Percentiles rank a stretch among this genome's conserved stretches.
Conservation (phyloP, 805 yeast species). For the Teunomyces cretensis region DNA sequence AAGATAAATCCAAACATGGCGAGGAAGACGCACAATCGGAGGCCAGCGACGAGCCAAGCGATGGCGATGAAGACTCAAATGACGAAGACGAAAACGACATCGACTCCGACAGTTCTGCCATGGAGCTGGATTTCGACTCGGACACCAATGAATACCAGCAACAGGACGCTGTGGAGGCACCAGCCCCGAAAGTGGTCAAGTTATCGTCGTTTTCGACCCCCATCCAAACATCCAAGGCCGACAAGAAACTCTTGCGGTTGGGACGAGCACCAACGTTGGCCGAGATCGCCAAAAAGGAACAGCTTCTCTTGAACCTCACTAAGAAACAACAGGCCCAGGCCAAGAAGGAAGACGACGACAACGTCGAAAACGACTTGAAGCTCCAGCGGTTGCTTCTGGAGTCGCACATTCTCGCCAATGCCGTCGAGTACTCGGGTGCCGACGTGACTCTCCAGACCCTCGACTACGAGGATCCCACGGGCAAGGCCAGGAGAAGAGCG, state of each 20-base stretch:
- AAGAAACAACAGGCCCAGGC: slow-evolving; percentile 36
- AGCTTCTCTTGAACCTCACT: slow-evolving; percentile 23
- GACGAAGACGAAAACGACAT: slow-evolving; percentile 18
- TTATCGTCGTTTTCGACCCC: slow-evolving; percentile 31
- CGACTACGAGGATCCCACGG: slow-evolving; percentile 61
- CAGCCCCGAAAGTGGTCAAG: slow-evolving; percentile 49
- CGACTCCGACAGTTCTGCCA: not conserved
- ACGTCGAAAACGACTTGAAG: slow-evolving; percentile 68
- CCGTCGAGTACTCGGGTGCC: slow-evolving; percentile 58
- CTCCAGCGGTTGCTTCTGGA: slow-evolving; percentile 68
- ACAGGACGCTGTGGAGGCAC: slow-evolving; percentile 12
- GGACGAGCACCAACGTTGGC: slow-evolving; percentile 59
- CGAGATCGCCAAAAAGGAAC: slow-evolving; percentile 28
- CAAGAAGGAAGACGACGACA: slow-evolving; percentile 45
- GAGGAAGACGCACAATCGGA: no score
- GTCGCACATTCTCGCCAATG: slow-evolving; percentile 60
- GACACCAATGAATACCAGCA: no score
- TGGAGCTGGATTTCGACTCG: not conserved
- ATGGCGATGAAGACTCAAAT: no score
- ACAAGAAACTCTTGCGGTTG: slow-evolving; percentile 51
- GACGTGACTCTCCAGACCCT: slow-evolving; percentile 63
- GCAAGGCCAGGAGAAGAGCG: slow-evolving; percentile 67
- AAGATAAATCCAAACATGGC: slow-evolving; percentile 35
- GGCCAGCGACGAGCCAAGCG: no score
- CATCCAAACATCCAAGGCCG: slow-evolving; percentile 37